Percentiles rank a stretch among this genome's conserved stretches.
These are phyloP conservation scores for Laetiporus sulphureus DNA, from an alignment of 1,284 basidiomycete species.

Conservation along the genomic window DNA sequence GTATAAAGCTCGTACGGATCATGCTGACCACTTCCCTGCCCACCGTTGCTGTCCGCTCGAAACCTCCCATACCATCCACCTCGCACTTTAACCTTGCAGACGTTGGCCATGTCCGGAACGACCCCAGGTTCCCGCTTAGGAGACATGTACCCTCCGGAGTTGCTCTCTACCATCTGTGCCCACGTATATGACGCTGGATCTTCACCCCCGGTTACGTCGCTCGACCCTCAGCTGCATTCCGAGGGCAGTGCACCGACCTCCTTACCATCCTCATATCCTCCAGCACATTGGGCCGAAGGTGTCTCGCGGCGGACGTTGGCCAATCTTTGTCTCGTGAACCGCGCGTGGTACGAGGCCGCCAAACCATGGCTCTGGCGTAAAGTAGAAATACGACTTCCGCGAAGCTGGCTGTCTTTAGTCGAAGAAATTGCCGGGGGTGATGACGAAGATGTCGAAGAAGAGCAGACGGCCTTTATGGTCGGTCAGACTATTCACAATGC, in stretches of 20 bases:
- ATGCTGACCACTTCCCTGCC: too few relatives aligned
- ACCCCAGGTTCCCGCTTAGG: constrained; percentile 16
- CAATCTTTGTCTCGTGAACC: constrained; percentile 66
- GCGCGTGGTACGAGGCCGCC: constrained; percentile 68
- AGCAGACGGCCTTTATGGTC: constrained; percentile 55
- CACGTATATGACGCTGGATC: constrained; percentile 58
- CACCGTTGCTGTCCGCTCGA: too few relatives aligned
- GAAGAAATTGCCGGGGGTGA: constrained; percentile 71
- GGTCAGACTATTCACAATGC: constrained; percentile 56
- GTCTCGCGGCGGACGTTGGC: constrained; percentile 55
- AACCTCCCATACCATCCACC: too few relatives aligned
- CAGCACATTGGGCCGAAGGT: constrained; percentile 60
- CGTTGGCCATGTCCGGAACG: too few relatives aligned
- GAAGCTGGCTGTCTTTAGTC: constrained; percentile 72
- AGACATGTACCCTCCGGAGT: constrained; percentile 46
- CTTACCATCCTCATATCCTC: constrained; percentile 64
- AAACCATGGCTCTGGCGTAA: constrained; percentile 78
- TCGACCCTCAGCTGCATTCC: constrained; percentile 60
- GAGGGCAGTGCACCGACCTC: constrained; percentile 47
- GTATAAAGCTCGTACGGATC: too few relatives aligned
- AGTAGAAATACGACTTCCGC: constrained; percentile 72
- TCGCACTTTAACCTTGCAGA: too few relatives aligned
- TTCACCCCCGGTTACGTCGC: constrained; percentile 45
- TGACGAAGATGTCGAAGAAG: constrained; percentile 29
- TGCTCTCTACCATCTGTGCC: constrained; percentile 61